Conservation (phyloP, 2,329 filamentous ascomycete species). For the Peltaster fructicola region DNA sequence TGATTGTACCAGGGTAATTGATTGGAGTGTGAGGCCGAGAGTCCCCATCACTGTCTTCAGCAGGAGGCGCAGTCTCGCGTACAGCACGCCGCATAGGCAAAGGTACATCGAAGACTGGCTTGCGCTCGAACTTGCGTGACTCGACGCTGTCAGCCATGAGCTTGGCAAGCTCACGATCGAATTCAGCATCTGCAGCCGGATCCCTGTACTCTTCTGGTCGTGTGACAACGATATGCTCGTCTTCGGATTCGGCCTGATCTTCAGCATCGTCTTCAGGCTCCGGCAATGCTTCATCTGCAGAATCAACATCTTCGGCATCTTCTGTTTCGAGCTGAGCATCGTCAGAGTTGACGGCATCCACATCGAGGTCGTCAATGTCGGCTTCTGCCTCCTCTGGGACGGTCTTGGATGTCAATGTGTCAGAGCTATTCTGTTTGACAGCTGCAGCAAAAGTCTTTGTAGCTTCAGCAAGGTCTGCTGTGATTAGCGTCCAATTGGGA, state of each 20-base stretch:
- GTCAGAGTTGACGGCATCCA: conserved; percentile 43
- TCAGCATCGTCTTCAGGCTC: conserved; percentile 37
- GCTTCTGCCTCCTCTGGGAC: conserved; percentile 46
- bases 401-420: conserved; percentile 50
- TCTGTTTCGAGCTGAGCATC: conserved; percentile 52
- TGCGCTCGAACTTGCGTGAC: conserved; percentile 88
- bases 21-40: conserved; percentile 19
- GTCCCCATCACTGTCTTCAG: conserved; percentile 25
- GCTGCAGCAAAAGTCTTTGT: conserved; percentile 68
- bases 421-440: conserved; percentile 79
- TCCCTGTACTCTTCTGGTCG: conserved; percentile 80
- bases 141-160: conserved; percentile 97
- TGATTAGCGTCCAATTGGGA: conserved; percentile 78
- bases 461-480: conserved; percentile 62
- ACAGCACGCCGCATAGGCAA: conserved; percentile 60
- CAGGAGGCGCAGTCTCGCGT: conserved; percentile 38
- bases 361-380: conserved; percentile 29
- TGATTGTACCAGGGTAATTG: conserved; percentile 51
- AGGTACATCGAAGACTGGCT: conserved; percentile 88
- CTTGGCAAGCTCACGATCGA: conserved; percentile 93
- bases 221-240: conserved; percentile 83
- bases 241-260: conserved; percentile 38
- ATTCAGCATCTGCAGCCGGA: conserved; percentile 88
- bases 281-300: conserved; percentile 32
- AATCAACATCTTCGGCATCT: conserved; percentile 43